Conservation (phyloP, 108 stramenopile genomes). For the Mediolabrus comicus region DNA sequence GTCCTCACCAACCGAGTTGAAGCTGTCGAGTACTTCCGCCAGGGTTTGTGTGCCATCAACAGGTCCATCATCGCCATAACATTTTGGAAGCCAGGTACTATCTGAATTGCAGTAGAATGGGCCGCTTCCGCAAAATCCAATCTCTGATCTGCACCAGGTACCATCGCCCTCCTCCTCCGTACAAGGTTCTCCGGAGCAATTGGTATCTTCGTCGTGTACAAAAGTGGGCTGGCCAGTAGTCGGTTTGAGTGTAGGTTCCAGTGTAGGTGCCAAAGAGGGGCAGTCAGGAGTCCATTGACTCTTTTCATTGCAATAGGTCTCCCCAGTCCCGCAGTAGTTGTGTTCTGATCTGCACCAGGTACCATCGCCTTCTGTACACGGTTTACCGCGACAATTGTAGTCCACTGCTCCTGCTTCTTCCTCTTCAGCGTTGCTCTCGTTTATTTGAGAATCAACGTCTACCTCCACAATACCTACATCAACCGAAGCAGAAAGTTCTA, state of each 20-base stretch:
- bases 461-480: conserved; percentile 23
- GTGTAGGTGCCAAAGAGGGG: conserved; percentile 13
- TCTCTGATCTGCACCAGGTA: conserved; percentile 32
- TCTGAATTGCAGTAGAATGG: conserved; percentile 25
- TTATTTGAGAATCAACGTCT: background rate
- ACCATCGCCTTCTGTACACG: conserved; percentile 23
- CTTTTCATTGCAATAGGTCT: conserved; percentile 28
- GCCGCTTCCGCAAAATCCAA: conserved; percentile 32
- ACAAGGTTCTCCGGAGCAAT: conserved; percentile 37
- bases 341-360: conserved; percentile 18
- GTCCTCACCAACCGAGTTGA: background rate
- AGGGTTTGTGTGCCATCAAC: conserved; percentile 1
- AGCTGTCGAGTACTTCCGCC: background rate
- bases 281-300: conserved; percentile 38
- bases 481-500: conserved; percentile 1
- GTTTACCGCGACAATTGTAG: conserved; percentile 30
- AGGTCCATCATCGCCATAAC: background rate
- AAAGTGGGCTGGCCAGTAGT: conserved; percentile 23
- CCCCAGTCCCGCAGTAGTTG: conserved; percentile 35
- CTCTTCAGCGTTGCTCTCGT: background rate
- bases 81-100: conserved; percentile 28
- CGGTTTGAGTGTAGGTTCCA: background rate
- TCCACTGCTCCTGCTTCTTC: background rate
- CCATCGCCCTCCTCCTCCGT: conserved; percentile 7
- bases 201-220: conserved; percentile 6